Percentiles rank a stretch among this genome's conserved stretches.
These are phyloP conservation scores for Colletotrichum somersetense DNA, from an alignment of 2,329 filamentous ascomycete genomes.

Conservation along the genomic window DNA sequence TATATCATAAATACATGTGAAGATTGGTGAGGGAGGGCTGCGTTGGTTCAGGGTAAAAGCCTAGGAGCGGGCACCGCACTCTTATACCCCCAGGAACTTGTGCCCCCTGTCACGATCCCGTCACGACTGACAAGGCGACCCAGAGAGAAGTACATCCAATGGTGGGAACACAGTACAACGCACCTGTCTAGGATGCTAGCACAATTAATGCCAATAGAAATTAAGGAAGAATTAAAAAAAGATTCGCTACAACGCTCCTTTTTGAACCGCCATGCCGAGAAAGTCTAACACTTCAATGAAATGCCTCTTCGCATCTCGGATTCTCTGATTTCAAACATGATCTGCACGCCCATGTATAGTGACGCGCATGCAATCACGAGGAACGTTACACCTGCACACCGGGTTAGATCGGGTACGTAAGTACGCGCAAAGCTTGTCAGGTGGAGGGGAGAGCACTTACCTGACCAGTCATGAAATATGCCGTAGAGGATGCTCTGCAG, in stretches of 20 bases:
- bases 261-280: background rate
- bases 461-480: conserved; percentile 81
- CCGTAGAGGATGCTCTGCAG: conserved; percentile 80
- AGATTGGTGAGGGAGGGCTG: background rate
- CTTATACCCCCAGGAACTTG: conserved; percentile 8
- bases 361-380: conserved; percentile 77
- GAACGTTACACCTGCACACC: conserved; percentile 74
- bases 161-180: conserved; percentile 1
- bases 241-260: background rate
- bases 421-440: background rate
- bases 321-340: conserved; percentile 97
- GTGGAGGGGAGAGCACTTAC: conserved; percentile 53
- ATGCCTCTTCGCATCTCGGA: conserved; percentile 86
- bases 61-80: background rate
- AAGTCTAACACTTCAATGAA: conserved; percentile 79
- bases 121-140: background rate
- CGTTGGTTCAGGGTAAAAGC: background rate
- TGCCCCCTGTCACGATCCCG: background rate
- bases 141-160: conserved; percentile 8
- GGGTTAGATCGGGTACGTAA: conserved; percentile 10
- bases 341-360: conserved; percentile 86
- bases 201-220: conserved; percentile 9
- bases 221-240: too few species aligned
- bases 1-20: background rate
- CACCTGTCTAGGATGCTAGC: conserved; percentile 18